Conservation (phyloP, 495 filamentous ascomycete genomes). For the Podospora pseudoanserina region DNA sequence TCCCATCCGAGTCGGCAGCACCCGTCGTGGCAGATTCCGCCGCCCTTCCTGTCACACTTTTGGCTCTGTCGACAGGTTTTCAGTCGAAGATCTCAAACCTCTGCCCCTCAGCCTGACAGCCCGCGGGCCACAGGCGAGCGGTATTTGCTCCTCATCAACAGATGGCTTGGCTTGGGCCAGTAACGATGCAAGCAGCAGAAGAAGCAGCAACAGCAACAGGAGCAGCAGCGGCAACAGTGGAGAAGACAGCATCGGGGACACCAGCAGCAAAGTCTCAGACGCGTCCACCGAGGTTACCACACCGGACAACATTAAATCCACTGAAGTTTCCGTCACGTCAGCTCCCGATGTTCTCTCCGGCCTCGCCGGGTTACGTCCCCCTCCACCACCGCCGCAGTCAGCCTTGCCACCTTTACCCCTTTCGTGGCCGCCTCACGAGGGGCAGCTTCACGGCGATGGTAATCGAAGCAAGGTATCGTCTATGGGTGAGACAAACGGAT, state of each 20-base stretch:
- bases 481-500: background rate
- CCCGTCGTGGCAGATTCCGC: background rate
- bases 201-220: background rate
- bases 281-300: background rate
- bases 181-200: background rate
- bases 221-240: background rate
- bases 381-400: background rate
- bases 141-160: background rate
- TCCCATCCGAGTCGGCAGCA: background rate
- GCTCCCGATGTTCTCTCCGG: background rate
- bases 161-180: background rate
- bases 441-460: background rate
- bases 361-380: background rate
- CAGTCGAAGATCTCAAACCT: conserved; percentile 5
- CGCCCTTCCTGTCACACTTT: conserved; percentile 8
- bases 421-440: background rate
- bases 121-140: background rate
- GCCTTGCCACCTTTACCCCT: background rate
- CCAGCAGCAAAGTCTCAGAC: background rate
- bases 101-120: background rate
- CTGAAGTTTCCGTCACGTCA: background rate
- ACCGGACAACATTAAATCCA: background rate
- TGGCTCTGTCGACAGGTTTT: background rate
- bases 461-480: background rate
- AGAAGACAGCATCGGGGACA: background rate